Base-by-base conservation (phyloP, 2,329 filamentous ascomycete genomes). In the Ilyonectria destructans region DNA sequence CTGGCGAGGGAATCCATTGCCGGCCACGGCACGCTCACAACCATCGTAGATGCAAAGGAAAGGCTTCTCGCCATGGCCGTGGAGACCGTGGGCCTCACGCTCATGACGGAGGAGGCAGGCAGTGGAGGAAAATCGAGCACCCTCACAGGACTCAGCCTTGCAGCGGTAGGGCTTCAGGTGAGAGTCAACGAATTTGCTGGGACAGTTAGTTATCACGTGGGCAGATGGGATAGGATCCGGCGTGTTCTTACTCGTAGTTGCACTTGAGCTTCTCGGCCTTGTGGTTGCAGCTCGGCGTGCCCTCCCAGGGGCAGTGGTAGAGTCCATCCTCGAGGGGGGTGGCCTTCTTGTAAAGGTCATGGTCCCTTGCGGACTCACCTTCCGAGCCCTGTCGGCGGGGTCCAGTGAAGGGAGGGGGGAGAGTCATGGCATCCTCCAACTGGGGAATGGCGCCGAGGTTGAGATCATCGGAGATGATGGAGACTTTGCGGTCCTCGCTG, bases 111-210 rank as follows among this genome's bases (percentile, higher is more conserved):
- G 92, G 29, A 97, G 89, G 82, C 96, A 98, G 40, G 96, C 96
- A 70, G 96, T 98, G 46, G 96, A 98, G 17, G 96, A 98, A 82
- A 98, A 98, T 49, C 93, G 91, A 71, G 94, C 90, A 79, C 94
- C 93, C 80, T 94, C 90, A 84, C 96, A 98, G 26, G 90, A 89
- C 70, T 91, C 87, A 72, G 92, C 88, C 89, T 96, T 97, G 92
- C 96, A 98, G 69, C 94, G 92, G 85, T 98, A 98, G 17, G 96
- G 96, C 88, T 97, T 97, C 78, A 98, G 83, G 84, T 98, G 96
- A 31, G 96, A 98, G 83, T 98, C 96, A 74, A 98, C 91, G 77
- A 96, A 97, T 88, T 98, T 98, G 88, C 95, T 97, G 80, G 56
- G 58, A 21, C 29, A 48, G 72, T 78, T 69, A 81, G 79, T 74